phyloP scores from a whole-genome alignment of 2,329 filamentous ascomycete species.

The Aureobasidium sp. region DNA sequence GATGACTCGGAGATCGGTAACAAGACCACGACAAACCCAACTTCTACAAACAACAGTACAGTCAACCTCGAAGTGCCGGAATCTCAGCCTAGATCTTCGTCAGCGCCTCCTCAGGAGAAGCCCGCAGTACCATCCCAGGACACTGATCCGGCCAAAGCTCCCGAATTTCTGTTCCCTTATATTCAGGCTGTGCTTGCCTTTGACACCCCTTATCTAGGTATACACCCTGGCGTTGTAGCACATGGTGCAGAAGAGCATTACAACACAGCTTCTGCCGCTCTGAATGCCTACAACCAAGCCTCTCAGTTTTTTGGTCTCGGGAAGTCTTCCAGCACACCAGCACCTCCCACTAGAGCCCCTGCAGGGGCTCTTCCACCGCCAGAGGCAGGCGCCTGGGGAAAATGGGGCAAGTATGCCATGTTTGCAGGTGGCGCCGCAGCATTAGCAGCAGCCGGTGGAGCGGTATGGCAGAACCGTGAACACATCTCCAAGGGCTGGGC shows the following conservation, averaged over 20 bases:
- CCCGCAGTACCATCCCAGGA: slow-evolving; percentile 19
- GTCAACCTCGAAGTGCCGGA: slow-evolving; percentile 15
- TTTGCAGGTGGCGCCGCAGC: slow-evolving; percentile 75
- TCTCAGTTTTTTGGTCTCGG: slow-evolving; percentile 50
- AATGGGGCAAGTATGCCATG: slow-evolving; percentile 79
- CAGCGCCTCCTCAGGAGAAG: slow-evolving; percentile 18
- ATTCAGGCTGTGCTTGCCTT: slow-evolving; percentile 86
- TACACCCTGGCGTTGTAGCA: slow-evolving; percentile 74
- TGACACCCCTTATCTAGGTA: slow-evolving; percentile 86
- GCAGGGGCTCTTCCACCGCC: slow-evolving; percentile 27
- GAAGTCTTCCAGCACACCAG: not conserved
- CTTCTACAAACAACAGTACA: slow-evolving; percentile 4
- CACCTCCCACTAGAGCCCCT: slow-evolving; percentile 23
- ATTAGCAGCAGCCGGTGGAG: slow-evolving; percentile 74
- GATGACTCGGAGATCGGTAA: slow-evolving; percentile 16
- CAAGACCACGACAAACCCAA: slow-evolving; percentile 16
- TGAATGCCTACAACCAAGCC: slow-evolving; percentile 60
- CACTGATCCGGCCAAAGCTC: slow-evolving; percentile 22
- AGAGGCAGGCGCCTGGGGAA: slow-evolving; percentile 52
- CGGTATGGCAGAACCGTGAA: slow-evolving; percentile 79
- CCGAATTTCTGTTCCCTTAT: slow-evolving; percentile 78
- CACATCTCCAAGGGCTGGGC: slow-evolving; percentile 67
- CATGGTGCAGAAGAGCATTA: slow-evolving; percentile 84
- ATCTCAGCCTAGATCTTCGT: slow-evolving; percentile 14
- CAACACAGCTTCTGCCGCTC: slow-evolving; percentile 62